Percentiles rank a stretch among this genome's conserved stretches.
These are phyloP conservation scores for Byssothecium circinans DNA, from an alignment of 2,329 filamentous ascomycete species.

Conservation along the genomic window DNA sequence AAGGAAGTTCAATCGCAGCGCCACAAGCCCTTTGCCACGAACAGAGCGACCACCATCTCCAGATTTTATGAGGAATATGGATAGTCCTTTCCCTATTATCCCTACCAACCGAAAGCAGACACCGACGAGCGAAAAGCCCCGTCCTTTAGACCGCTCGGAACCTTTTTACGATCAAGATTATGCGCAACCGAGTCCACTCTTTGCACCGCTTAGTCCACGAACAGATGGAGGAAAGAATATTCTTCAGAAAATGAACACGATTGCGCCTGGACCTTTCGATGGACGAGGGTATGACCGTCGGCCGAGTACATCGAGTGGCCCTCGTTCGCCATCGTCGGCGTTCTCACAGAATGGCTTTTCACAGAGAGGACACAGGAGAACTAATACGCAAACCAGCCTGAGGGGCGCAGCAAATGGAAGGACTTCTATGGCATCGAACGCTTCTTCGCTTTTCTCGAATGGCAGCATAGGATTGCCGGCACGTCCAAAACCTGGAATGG, in stretches of 20 bases:
- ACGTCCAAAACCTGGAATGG: slow-evolving; percentile 23
- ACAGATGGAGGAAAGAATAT: slow-evolving; percentile 49
- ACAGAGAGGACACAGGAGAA: slow-evolving; percentile 39
- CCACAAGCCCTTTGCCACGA: slow-evolving; percentile 41
- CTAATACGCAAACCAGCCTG: slow-evolving; percentile 38
- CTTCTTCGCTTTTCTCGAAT: slow-evolving; percentile 38
- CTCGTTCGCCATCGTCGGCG: slow-evolving; percentile 21
- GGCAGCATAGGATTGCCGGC: slow-evolving; percentile 27
- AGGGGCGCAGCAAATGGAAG: slow-evolving; percentile 28
- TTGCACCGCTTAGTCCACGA: slow-evolving; percentile 55
- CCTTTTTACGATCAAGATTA: slow-evolving; percentile 32
- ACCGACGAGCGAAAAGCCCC: slow-evolving; percentile 24
- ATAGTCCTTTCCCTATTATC: slow-evolving; percentile 59
- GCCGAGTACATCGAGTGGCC: slow-evolving; percentile 41
- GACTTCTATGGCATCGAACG: slow-evolving; percentile 32
- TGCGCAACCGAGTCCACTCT: slow-evolving; percentile 39
- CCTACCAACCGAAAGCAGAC: slow-evolving; percentile 44
- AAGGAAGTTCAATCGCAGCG: slow-evolving; percentile 37
- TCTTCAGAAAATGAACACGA: slow-evolving; percentile 65
- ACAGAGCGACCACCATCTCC: slow-evolving; percentile 35
- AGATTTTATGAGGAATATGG: slow-evolving; percentile 42
- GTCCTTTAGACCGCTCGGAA: slow-evolving; percentile 25
- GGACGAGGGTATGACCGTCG: slow-evolving; percentile 37
- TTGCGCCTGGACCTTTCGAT: slow-evolving; percentile 69
- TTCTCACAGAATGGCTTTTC: slow-evolving; percentile 34